These are phyloP conservation scores for Theobroma grandiflorum DNA, from an alignment of 441 rosid genomes.

Conservation along the genomic window DNA sequence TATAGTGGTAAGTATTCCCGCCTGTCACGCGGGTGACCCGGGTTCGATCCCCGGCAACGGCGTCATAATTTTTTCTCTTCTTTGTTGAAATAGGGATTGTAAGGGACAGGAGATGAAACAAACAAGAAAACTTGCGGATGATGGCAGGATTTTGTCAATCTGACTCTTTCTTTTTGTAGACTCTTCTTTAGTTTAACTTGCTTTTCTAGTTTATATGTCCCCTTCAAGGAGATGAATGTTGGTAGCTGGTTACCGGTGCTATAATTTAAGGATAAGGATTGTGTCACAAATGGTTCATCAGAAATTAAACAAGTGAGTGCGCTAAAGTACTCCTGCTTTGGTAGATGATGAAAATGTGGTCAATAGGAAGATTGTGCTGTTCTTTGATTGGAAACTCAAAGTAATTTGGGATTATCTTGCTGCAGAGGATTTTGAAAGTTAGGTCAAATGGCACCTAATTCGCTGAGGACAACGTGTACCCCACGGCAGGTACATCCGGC, in stretches of 20 bases:
- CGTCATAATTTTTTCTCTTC: slow-evolving; percentile 23
- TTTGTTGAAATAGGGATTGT: not conserved
- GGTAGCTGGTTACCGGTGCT: slow-evolving; percentile 2
- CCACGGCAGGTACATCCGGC: slow-evolving; percentile 39
- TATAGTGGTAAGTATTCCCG: slow-evolving; percentile 96
- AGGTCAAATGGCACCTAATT: slow-evolving; percentile 52
- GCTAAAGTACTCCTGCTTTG: not conserved
- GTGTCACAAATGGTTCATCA: not conserved
- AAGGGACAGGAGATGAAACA: not conserved
- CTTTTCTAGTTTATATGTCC: slow-evolving; percentile 17
- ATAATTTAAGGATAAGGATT: slow-evolving; percentile 10
- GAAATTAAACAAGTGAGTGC: slow-evolving; percentile 8
- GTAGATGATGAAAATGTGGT: not conserved
- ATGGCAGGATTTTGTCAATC: not conserved
- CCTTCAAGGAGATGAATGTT: slow-evolving; percentile 23
- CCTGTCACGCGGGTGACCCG: slow-evolving; percentile 97
- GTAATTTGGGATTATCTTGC: slow-evolving; percentile 11
- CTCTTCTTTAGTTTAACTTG: slow-evolving; percentile 26
- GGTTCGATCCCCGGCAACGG: slow-evolving; percentile 96
- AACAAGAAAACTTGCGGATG: not conserved
- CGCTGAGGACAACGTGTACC: slow-evolving; percentile 36
- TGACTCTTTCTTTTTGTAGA: slow-evolving; percentile 17
- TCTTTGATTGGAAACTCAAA: slow-evolving; percentile 14
- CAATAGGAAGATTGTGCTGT: slow-evolving; percentile 15
- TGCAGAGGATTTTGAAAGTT: slow-evolving; percentile 36